Evolutionary conservation across 2,329 filamentous ascomycete genomes (phyloP).

Genomic region (Calycina herbarum): DNA sequence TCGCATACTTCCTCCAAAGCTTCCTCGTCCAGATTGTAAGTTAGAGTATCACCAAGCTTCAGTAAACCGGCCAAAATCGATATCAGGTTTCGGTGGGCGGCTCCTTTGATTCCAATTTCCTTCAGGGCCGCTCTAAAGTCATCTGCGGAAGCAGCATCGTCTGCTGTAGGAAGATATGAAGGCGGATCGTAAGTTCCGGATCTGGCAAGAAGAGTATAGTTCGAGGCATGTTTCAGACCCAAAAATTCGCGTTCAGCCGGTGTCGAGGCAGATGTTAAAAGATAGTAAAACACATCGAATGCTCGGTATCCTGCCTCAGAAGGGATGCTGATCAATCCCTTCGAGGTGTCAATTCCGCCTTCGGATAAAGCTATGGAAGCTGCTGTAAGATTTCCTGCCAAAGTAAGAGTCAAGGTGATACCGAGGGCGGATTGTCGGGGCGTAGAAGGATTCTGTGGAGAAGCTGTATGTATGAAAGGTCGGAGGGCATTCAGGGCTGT

Average conservation of each 20-base stretch:
- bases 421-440: conserved; percentile 79
- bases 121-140: conserved; percentile 88
- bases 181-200: conserved; percentile 86
- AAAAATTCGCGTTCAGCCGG: conserved; percentile 87
- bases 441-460: conserved; percentile 83
- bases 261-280: conserved; percentile 87
- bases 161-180: conserved; percentile 84
- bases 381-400: conserved; percentile 75
- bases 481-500: conserved; percentile 78
- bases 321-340: conserved; percentile 79
- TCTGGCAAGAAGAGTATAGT: conserved; percentile 75
- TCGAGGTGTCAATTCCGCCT: conserved; percentile 80
- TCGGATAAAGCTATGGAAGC: conserved; percentile 78
- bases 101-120: conserved; percentile 90
- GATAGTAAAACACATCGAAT: conserved; percentile 97
- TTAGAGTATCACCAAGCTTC: conserved; percentile 88
- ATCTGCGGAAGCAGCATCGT: conserved; percentile 89
- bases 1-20: conserved; percentile 83
- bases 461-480: conserved; percentile 85
- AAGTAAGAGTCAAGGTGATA: conserved; percentile 76
- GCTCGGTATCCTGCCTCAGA: conserved; percentile 80
- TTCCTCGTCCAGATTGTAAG: conserved; percentile 82
- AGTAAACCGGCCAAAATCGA: conserved; percentile 82
- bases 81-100: conserved; percentile 77
- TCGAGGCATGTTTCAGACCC: conserved; percentile 72